phyloP scores from a whole-genome alignment of 2,329 filamentous ascomycete genomes.

The Venturia carpophila region DNA sequence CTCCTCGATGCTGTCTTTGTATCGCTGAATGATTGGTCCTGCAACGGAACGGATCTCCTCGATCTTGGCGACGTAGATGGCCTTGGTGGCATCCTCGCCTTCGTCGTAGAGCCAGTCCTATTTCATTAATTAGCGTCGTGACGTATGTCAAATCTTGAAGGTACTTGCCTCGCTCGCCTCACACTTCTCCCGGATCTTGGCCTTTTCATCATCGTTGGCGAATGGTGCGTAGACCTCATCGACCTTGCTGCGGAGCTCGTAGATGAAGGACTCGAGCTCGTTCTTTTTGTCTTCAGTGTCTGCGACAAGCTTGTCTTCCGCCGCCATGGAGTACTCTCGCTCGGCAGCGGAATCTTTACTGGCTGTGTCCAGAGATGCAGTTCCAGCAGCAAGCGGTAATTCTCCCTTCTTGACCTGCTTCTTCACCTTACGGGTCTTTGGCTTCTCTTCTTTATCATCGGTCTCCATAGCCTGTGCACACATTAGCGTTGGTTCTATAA shows the following conservation, averaged over 20 bases:
- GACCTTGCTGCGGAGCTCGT: constrained; percentile 91
- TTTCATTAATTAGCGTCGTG: constrained; percentile 18
- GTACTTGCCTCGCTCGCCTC: constrained; percentile 72
- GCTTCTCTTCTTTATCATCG: constrained; percentile 48
- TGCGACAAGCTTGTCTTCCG: constrained; percentile 96
- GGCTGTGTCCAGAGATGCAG: constrained; percentile 65
- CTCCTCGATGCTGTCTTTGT: constrained; percentile 88
- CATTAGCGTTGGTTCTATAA: constrained; percentile 26
- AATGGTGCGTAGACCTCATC: constrained; percentile 87
- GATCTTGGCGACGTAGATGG: constrained; percentile 86
- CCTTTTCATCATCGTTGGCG: constrained; percentile 85
- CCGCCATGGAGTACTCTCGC: constrained; percentile 83
- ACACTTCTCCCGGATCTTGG: constrained; percentile 74
- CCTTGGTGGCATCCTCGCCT: constrained; percentile 89
- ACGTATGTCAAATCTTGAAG: not conserved
- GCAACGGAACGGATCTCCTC: constrained; percentile 89
- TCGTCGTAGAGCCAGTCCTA: constrained; percentile 99
- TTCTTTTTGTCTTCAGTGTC: constrained; percentile 99
- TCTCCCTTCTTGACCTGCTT: constrained; percentile 99
- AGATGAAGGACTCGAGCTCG: constrained; percentile 95
- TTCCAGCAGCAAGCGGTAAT: constrained; percentile 76
- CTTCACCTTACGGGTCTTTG: constrained; percentile 93
- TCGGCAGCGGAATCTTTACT: constrained; percentile 63
- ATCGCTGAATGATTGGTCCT: constrained; percentile 85
- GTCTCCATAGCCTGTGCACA: constrained; percentile 73